Percentiles rank a stretch among this genome's conserved stretches.
Conservation (phyloP, 768 basidiomycete genomes). For the Pleurotus giganteus region DNA sequence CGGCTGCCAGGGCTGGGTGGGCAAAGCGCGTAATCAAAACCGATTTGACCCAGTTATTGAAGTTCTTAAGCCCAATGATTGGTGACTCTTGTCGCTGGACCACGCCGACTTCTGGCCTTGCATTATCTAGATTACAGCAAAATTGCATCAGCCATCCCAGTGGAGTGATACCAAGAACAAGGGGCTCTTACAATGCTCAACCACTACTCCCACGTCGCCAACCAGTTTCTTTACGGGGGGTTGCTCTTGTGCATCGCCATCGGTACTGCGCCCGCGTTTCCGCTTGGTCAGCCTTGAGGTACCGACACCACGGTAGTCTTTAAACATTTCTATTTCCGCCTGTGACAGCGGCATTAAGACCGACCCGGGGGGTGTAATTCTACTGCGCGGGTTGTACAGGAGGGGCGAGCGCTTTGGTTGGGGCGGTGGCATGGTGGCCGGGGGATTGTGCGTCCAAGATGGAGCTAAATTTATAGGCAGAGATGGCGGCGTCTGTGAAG, state of each 20-base stretch:
- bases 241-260: constrained; percentile 34
- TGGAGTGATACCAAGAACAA: constrained; percentile 1
- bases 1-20: constrained; percentile 58
- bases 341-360: constrained; percentile 65
- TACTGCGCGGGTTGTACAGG: constrained; percentile 64
- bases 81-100: constrained; percentile 83
- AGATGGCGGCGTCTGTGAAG: constrained; percentile 27
- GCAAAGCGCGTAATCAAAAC: constrained; percentile 92
- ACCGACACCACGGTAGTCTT: constrained; percentile 55
- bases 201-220: constrained; percentile 72
- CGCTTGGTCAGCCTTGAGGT: constrained; percentile 52
- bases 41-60: constrained; percentile 99
- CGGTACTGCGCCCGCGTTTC: constrained; percentile 40
- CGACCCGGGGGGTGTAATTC: constrained; percentile 58
- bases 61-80: constrained; percentile 94
- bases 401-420: constrained; percentile 32
- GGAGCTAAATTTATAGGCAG: constrained; percentile 38
- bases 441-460: constrained; percentile 25
- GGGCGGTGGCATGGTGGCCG: constrained; percentile 30
- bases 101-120: constrained; percentile 88
- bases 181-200: constrained; percentile 69
- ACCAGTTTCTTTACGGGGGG: constrained; percentile 50
- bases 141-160: constrained; percentile 8
- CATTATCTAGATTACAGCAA: constrained; percentile 64
- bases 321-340: constrained; percentile 60